These are phyloP conservation scores for Cercis canadensis DNA, from an alignment of 306 rosid genomes.

Conservation along the genomic window DNA sequence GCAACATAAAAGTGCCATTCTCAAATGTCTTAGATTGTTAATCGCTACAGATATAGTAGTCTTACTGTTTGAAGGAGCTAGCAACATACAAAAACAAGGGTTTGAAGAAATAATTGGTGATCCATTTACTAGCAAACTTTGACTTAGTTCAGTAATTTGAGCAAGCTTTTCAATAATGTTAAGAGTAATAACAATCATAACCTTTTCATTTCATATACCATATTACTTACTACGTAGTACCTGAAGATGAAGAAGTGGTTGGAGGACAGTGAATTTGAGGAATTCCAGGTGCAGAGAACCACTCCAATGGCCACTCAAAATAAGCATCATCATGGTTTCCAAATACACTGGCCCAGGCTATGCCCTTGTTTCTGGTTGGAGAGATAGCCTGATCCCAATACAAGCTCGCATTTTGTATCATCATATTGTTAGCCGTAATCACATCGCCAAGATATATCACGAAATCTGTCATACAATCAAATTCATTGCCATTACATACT, in stretches of 20 bases:
- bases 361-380: constrained; percentile 69
- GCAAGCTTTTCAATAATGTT: too few species aligned
- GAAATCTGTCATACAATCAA: constrained; percentile 60
- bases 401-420: constrained; percentile 70
- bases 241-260: constrained; percentile 47
- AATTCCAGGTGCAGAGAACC: constrained; percentile 78
- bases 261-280: constrained; percentile 60
- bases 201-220: background rate
- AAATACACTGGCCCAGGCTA: constrained; percentile 81
- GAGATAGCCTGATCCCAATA: constrained; percentile 83
- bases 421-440: constrained; percentile 80
- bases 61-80: too few species aligned
- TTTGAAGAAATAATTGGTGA: too few species aligned
- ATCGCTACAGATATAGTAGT: too few species aligned
- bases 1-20: too few species aligned
- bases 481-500: constrained; percentile 22
- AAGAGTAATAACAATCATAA: background rate
- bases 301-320: constrained; percentile 79
- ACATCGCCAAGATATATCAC: constrained; percentile 91
- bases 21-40: too few species aligned
- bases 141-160: too few species aligned
- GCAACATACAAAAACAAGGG: too few species aligned
- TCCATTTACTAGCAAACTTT: too few species aligned
- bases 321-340: constrained; percentile 92
- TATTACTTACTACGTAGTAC: constrained; percentile 37